Conservation (phyloP, 495 filamentous ascomycete genomes). For the Lasiosphaeris hirsuta region DNA sequence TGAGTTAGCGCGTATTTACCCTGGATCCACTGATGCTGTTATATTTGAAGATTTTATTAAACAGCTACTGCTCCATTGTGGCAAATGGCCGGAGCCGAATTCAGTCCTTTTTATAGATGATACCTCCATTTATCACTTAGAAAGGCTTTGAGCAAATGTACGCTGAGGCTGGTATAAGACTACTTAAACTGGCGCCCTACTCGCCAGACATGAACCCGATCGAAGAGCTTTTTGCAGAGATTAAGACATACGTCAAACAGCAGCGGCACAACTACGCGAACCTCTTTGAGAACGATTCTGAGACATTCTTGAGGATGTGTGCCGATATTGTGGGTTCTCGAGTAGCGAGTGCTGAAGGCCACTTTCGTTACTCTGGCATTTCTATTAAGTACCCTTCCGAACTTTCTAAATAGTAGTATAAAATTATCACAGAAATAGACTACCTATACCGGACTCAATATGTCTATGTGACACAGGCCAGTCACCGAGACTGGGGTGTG, state of each 20-base stretch:
- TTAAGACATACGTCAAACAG: neutral
- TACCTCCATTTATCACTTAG: constrained; percentile 38
- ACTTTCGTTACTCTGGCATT: constrained; percentile 15
- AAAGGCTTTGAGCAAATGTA: constrained; percentile 13
- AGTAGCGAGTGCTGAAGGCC: constrained; percentile 13
- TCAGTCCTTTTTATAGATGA: constrained; percentile 49
- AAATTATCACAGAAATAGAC: constrained; percentile 8
- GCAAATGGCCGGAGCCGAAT: constrained; percentile 37
- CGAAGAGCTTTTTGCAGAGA: neutral
- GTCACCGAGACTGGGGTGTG: too few relatives aligned
- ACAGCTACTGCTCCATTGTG: constrained; percentile 37
- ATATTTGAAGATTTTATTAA: constrained; percentile 44
- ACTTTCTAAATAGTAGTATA: neutral
- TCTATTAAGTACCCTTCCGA: constrained; percentile 11
- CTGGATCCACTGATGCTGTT: constrained; percentile 36
- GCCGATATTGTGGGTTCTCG: constrained; percentile 15
- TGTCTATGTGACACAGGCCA: too few relatives aligned
- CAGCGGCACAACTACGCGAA: constrained; percentile 9
- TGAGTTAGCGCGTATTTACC: constrained; percentile 30
- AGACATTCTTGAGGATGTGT: constrained; percentile 12
- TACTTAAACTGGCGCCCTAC: constrained; percentile 37
- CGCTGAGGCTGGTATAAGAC: constrained; percentile 34
- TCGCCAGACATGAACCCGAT: constrained; percentile 35
- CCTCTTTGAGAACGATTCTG: constrained; percentile 11
- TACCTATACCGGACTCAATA: too few relatives aligned